These are phyloP conservation scores for Botrytis fabae DNA, from an alignment of 2,329 filamentous ascomycete species.

Conservation along the genomic window DNA sequence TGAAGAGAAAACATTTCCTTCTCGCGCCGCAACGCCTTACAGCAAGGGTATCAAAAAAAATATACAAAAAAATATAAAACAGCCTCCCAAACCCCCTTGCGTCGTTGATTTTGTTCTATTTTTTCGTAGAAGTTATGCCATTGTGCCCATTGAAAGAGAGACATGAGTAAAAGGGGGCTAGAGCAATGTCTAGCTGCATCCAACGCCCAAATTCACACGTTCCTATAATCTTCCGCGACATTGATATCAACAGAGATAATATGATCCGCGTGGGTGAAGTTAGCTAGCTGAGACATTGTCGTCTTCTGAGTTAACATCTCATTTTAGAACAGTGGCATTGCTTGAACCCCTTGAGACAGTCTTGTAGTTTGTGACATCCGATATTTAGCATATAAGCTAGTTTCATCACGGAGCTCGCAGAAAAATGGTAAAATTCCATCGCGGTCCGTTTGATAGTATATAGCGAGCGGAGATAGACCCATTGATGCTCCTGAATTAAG, in stretches of 20 bases:
- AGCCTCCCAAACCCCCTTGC: neutral
- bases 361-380: neutral
- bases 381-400: neutral
- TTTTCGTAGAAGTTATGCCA: conserved; percentile 8
- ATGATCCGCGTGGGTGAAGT: neutral
- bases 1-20: conserved; percentile 3
- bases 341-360: neutral
- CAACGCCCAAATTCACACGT: neutral
- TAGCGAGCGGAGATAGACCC: neutral
- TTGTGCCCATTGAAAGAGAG: neutral
- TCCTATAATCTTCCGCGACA: neutral
- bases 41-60: conserved; percentile 23
- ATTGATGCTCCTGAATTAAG: neutral
- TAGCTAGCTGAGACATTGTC: no score
- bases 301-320: neutral
- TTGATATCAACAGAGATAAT: neutral
- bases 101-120: neutral
- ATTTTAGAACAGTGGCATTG: neutral
- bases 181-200: neutral
- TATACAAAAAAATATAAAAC: conserved; percentile 5
- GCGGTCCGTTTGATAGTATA: neutral
- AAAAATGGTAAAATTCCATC: neutral
- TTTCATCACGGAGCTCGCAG: neutral
- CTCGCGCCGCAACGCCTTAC: conserved; percentile 20
- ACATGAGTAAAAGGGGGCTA: neutral